phyloP scores from a whole-genome alignment of 2,329 filamentous ascomycete species.

The Trichoderma koningii region DNA sequence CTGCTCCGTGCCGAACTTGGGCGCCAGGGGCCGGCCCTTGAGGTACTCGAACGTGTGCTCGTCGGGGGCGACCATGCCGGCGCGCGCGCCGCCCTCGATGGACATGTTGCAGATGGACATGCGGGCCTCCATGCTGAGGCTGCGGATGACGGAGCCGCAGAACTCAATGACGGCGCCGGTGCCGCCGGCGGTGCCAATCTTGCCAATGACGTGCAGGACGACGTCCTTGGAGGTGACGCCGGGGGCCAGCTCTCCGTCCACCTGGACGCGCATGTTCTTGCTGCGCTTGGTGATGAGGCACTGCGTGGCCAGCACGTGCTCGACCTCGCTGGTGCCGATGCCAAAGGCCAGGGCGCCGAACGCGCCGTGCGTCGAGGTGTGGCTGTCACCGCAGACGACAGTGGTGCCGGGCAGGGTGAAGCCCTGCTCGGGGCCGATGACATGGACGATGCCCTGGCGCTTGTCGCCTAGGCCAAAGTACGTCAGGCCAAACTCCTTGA shows the following conservation, averaged over 20 bases:
- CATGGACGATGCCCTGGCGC: conserved; percentile 96
- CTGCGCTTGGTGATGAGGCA: conserved; percentile 91
- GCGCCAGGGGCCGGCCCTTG: conserved; percentile 85
- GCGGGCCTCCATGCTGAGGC: conserved; percentile 90
- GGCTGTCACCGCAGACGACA: conserved; percentile 95
- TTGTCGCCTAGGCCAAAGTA: conserved; percentile 97
- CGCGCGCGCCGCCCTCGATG: conserved; percentile 91
- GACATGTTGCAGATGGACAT: conserved; percentile 99
- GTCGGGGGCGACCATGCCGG: conserved; percentile 95
- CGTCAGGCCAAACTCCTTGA: conserved; percentile 93
- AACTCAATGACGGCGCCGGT: conserved; percentile 96
- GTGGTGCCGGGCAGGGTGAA: conserved; percentile 98
- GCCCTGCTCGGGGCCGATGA: conserved; percentile 97
- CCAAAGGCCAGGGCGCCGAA: conserved; percentile 94
- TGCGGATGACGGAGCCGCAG: conserved; percentile 89
- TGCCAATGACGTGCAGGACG: conserved; percentile 86
- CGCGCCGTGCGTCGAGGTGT: conserved; percentile 96
- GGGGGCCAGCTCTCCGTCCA: conserved; percentile 84
- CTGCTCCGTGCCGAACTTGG: conserved; percentile 77
- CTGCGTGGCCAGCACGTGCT: conserved; percentile 96
- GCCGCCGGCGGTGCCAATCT: conserved; percentile 92
- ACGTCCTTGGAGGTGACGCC: conserved; percentile 97
- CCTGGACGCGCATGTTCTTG: conserved; percentile 98
- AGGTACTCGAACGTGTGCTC: conserved; percentile 94
- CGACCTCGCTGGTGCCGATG: conserved; percentile 97